Conservation (phyloP, 192 early-diverging fungal species). For the Gryganskiella cystojenkinii region DNA sequence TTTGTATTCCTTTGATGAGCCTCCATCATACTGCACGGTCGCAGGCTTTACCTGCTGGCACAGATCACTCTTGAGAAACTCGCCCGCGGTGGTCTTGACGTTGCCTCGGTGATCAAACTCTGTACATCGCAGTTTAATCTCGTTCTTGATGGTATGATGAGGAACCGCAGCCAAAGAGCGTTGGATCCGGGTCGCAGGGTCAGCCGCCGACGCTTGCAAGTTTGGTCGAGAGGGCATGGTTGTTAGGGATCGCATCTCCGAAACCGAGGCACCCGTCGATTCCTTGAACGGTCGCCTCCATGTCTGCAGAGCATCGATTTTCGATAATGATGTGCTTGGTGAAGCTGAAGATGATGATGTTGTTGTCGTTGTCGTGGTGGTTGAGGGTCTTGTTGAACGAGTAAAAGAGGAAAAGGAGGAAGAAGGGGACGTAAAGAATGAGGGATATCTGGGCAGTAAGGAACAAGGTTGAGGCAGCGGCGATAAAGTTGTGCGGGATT, state of each 20-base stretch:
- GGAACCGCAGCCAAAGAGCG: conserved; percentile 35
- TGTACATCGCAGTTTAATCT: conserved; percentile 61
- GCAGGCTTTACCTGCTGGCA: conserved; percentile 70
- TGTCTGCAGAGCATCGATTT: conserved; percentile 22
- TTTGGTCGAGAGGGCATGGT: conserved; percentile 36
- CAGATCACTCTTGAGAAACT: conserved; percentile 82
- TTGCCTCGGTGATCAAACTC: conserved; percentile 76
- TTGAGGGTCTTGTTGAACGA: neutral
- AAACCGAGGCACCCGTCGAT: neutral
- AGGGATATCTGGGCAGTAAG: neutral
- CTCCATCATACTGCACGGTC: too few species aligned
- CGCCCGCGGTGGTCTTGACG: conserved; percentile 76
- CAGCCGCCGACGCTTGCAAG: conserved; percentile 14
- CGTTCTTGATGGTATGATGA: conserved; percentile 52
- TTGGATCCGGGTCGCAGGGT: conserved; percentile 25
- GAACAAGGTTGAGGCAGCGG: neutral
- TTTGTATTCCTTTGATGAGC: too few species aligned
- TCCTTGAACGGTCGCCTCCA: conserved; percentile 38
- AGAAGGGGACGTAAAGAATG: neutral
- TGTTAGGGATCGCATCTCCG: conserved; percentile 17
- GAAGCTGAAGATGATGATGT: neutral
- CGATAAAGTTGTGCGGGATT: neutral
- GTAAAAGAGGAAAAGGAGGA: neutral
- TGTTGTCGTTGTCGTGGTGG: neutral
- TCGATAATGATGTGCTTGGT: too few species aligned